phyloP scores from a whole-genome alignment of 1,139 yeast genomes.

The Pneumocystis carinii region DNA sequence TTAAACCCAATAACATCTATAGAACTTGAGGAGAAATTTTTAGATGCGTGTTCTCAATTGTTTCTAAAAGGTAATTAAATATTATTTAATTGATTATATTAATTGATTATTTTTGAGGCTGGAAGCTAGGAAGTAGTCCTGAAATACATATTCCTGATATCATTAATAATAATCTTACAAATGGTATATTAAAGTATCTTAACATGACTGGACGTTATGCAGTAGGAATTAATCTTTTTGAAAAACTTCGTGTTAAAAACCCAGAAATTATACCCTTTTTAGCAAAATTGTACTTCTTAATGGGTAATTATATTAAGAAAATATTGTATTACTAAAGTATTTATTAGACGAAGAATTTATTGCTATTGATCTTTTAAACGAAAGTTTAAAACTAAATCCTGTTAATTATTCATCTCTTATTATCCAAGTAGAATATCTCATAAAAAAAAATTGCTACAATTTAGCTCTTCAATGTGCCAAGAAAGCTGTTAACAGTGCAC shows the following conservation, averaged over 20 bases:
- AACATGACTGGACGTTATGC: conserved; percentile 51
- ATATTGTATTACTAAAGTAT: not conserved
- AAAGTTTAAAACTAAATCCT: conserved; percentile 41
- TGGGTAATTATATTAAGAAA: conserved; percentile 10
- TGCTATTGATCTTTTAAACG: conserved; percentile 55
- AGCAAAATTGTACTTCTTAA: conserved; percentile 40
- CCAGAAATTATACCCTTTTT: conserved; percentile 42
- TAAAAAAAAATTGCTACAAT: conserved; percentile 48
- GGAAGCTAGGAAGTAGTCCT: conserved; percentile 44
- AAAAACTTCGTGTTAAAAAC: conserved; percentile 30
- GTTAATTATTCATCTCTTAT: conserved; percentile 46
- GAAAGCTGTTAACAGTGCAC: conserved; percentile 64
- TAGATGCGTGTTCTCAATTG: conserved; percentile 45
- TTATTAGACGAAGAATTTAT: conserved; percentile 56
- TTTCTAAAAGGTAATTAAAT: conserved; percentile 44
- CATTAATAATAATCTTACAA: conserved; percentile 59
- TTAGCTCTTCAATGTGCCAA: conserved; percentile 62
- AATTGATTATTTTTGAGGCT: conserved; percentile 9
- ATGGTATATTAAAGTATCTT: conserved; percentile 51
- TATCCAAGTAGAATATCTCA: conserved; percentile 58
- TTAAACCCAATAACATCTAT: conserved; percentile 37
- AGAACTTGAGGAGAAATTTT: conserved; percentile 37
- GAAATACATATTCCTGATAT: conserved; percentile 55
- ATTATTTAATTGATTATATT: not conserved
- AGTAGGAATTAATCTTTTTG: conserved; percentile 41